phyloP scores from a whole-genome alignment of 352 stramenopile species.

The Phytophthora fragariaefolia region DNA sequence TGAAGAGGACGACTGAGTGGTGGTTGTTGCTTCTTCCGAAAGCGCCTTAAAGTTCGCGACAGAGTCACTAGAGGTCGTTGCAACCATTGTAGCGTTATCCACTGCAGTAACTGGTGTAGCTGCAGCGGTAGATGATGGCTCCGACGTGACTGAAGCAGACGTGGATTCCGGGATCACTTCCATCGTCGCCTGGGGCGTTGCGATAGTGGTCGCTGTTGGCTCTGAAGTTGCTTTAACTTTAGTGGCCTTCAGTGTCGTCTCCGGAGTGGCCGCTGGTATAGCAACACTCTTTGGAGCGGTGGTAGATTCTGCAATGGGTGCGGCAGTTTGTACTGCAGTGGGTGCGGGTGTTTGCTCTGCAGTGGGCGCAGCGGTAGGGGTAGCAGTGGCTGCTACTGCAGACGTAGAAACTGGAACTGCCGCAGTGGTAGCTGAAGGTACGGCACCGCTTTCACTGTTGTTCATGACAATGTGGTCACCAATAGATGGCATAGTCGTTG shows the following conservation, averaged over 20 bases:
- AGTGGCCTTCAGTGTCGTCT: conserved; percentile 2
- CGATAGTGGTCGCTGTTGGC: conserved; percentile 4
- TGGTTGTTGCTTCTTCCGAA: conserved; percentile 16
- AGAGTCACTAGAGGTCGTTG: conserved; percentile 15
- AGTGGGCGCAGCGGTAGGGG: conserved; percentile 8
- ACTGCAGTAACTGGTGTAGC: conserved; percentile 5
- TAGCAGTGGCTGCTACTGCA: conserved; percentile 6
- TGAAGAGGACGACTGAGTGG: conserved; percentile 23
- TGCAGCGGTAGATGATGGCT: conserved; percentile 10
- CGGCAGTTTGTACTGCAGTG: conserved; percentile 1
- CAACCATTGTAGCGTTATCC: conserved; percentile 9
- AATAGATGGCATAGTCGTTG: conserved; percentile 12
- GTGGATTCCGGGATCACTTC: conserved; percentile 10
- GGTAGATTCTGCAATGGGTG: conserved; percentile 7
- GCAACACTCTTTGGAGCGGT: background rate
- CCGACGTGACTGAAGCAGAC: background rate
- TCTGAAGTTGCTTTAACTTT: conserved; percentile 1
- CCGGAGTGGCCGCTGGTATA: conserved; percentile 3
- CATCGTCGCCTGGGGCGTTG: conserved; percentile 7
- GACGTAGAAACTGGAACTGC: conserved; percentile 15
- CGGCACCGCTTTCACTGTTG: background rate
- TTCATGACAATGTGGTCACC: conserved; percentile 14
- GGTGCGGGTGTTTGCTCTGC: too few species aligned
- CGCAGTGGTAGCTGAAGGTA: background rate
- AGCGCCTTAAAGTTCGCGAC: conserved; percentile 21